A percentile compares a stretch with the other conserved stretches of the same genome.
These are phyloP conservation scores for Rhizomucor miehei DNA, from an alignment of 371 early-diverging fungal species.

Conservation along the genomic window DNA sequence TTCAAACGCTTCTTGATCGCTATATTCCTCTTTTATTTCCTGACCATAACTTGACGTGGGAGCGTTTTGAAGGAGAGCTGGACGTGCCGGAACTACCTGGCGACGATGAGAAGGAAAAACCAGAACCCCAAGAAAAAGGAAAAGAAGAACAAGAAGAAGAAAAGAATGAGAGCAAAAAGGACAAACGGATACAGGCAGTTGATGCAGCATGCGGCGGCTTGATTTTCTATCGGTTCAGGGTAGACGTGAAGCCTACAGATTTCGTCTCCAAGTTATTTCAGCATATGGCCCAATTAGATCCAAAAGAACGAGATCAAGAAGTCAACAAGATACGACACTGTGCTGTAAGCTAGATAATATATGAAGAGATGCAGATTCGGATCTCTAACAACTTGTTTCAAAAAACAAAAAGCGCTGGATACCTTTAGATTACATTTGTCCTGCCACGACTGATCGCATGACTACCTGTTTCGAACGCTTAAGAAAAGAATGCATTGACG, in stretches of 20 bases:
- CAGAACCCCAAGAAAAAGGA: conserved; percentile 14
- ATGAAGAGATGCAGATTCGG: not conserved
- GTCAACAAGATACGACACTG: conserved; percentile 27
- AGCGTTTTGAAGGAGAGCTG: conserved; percentile 36
- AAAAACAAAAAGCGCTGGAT: conserved; percentile 32
- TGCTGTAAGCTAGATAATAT: conserved; percentile 22
- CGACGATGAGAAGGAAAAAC: no score
- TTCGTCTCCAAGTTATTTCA: conserved; percentile 41
- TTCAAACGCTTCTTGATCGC: conserved; percentile 36
- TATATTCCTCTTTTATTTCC: conserved; percentile 43
- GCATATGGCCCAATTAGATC: conserved; percentile 15
- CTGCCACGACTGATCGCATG: conserved; percentile 42
- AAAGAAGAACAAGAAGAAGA: conserved; percentile 18
- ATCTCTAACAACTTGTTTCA: no score
- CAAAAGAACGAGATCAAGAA: conserved; percentile 23
- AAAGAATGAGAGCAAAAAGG: conserved; percentile 23
- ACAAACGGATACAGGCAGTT: conserved; percentile 46
- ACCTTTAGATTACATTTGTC: conserved; percentile 52
- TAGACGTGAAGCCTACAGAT: conserved; percentile 45
- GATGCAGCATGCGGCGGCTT: conserved; percentile 55
- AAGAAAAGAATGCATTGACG: conserved; percentile 15
- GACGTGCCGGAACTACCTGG: conserved; percentile 35
- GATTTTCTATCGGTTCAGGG: conserved; percentile 51
- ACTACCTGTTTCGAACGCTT: conserved; percentile 31
- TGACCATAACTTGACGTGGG: conserved; percentile 38